Conservation (phyloP, 495 filamentous ascomycete species). For the Lasiosphaeriaceae sp. region DNA sequence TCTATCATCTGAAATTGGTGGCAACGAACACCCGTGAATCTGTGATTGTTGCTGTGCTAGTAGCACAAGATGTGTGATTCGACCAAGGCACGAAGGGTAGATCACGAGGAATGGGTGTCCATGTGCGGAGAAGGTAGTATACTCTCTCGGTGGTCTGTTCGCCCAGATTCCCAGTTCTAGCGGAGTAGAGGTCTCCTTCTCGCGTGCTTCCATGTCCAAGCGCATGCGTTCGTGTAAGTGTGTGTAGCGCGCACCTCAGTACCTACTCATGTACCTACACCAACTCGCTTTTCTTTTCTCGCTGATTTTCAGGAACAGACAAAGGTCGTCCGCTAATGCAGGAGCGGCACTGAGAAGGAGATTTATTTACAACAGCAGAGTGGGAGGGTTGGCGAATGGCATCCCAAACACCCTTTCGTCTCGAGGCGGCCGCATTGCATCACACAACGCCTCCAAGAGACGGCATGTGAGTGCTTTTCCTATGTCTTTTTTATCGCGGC, state of each 20-base stretch:
- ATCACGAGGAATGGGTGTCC: not conserved
- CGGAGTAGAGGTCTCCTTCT: not conserved
- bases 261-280: not conserved
- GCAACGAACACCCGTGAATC: too few species aligned
- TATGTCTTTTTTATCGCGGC: too few species aligned
- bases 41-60: too few species aligned
- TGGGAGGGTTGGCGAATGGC: too few species aligned
- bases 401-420: not conserved
- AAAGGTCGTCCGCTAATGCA: conserved; percentile 23
- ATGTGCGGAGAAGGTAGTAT: not conserved
- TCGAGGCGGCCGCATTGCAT: not conserved
- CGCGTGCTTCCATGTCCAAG: not conserved
- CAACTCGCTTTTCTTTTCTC: not conserved
- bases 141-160: not conserved
- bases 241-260: too few species aligned
- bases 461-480: too few species aligned
- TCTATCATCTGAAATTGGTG: too few species aligned
- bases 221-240: conserved; percentile 1
- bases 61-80: too few species aligned
- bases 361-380: not conserved
- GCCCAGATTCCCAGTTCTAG: not conserved
- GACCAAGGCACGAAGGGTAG: too few species aligned
- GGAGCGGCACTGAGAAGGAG: conserved; percentile 17
- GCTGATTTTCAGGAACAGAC: conserved; percentile 25
- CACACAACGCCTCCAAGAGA: too few species aligned